Evolutionary conservation across 176 grass and related monocot genomes (phyloP).

Genomic region (Zea mays): Zm-B73-REFERENCE-NAM-5.0 NC_050097.1:100169501-100170000

Average conservation of each 20-base stretch:
- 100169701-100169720: conserved; percentile 50
- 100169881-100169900: conserved; percentile 24
- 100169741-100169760: conserved; percentile 43
- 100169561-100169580: conserved; percentile 33
- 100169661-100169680: conserved; percentile 53
- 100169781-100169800: conserved; percentile 42
- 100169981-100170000: conserved; percentile 32
- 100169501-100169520: neutral
- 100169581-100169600: conserved; percentile 44
- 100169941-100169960: conserved; percentile 38
- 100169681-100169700: conserved; percentile 49
- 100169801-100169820: conserved; percentile 27
- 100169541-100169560: conserved; percentile 41
- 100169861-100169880: conserved; percentile 27
- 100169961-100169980: conserved; percentile 33
- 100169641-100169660: conserved; percentile 54
- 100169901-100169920: conserved; percentile 33
- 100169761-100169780: conserved; percentile 25
- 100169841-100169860: conserved; percentile 42
- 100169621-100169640: conserved; percentile 12
- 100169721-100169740: conserved; percentile 51
- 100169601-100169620: conserved; percentile 52
- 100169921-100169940: conserved; percentile 28
- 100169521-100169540: conserved; percentile 46
- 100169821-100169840: conserved; percentile 47